Conservation (phyloP, 2,329 filamentous ascomycete species). For the Colletotrichum navitas region DNA sequence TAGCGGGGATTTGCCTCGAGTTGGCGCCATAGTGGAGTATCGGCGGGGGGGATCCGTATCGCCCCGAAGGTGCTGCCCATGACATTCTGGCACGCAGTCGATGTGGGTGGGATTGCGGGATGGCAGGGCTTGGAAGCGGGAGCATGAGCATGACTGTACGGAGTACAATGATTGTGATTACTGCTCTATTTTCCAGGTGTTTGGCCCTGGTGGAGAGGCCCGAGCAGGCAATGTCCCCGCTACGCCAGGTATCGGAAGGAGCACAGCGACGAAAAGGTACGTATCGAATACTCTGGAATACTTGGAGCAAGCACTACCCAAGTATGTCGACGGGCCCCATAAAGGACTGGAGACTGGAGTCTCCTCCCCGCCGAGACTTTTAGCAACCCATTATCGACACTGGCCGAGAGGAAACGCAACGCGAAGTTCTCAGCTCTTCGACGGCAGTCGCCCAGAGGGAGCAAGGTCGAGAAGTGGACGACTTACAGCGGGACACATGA, state of each 20-base stretch:
- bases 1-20: conserved; percentile 12
- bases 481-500: conserved; percentile 1
- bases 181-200: conserved; percentile 15
- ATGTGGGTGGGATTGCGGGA: conserved; percentile 20
- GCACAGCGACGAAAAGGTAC: conserved; percentile 8
- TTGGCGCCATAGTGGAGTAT: conserved; percentile 25
- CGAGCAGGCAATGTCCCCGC: conserved; percentile 25
- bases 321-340: not conserved
- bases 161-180: not conserved
- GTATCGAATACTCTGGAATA: conserved; percentile 20
- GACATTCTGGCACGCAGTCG: conserved; percentile 22
- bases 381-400: conserved; percentile 23
- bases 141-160: not conserved
- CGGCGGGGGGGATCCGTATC: conserved; percentile 25
- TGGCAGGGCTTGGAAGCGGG: conserved; percentile 3
- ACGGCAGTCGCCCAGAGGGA: not conserved
- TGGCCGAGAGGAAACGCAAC: conserved; percentile 23
- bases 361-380: conserved; percentile 30
- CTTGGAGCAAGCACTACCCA: not conserved
- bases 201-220: conserved; percentile 23
- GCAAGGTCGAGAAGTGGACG: not conserved
- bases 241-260: not conserved
- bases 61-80: not conserved
- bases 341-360: conserved; percentile 1
- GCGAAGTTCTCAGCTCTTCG: not conserved